Conservation (phyloP, 345 rosid genomes). For the Crucihimalaya himalaica region DNA sequence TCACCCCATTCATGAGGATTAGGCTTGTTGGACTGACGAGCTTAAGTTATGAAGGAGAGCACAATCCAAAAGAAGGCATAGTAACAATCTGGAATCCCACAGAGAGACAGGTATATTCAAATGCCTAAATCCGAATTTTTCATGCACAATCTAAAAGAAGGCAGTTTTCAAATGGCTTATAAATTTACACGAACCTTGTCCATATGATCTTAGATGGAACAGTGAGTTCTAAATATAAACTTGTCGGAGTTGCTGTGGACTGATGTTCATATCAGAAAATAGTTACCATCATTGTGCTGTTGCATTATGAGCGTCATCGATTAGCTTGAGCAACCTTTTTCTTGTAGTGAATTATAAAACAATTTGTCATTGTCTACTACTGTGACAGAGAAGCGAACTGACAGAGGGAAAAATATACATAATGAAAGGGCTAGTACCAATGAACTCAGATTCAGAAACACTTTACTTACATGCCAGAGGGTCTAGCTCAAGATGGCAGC, state of each 20-base stretch:
- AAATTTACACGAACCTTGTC: constrained; percentile 6
- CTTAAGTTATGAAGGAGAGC: constrained; percentile 41
- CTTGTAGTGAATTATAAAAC: constrained; percentile 7
- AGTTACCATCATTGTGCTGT: constrained; percentile 2
- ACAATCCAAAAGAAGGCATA: constrained; percentile 61
- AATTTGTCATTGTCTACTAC: constrained; percentile 11
- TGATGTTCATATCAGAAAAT: constrained; percentile 6
- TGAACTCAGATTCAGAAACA: constrained; percentile 57
- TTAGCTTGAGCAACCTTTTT: constrained; percentile 15
- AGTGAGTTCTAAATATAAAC: background rate
- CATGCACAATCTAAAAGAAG: background rate
- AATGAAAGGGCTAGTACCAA: constrained; percentile 66
- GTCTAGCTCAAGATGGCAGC: constrained; percentile 62
- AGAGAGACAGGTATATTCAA: constrained; percentile 65
- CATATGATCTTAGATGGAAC: constrained; percentile 6
- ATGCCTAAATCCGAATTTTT: constrained; percentile 11
- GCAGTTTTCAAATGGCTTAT: constrained; percentile 4
- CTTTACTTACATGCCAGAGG: constrained; percentile 89
- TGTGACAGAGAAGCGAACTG: constrained; percentile 65
- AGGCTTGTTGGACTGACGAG: constrained; percentile 75
- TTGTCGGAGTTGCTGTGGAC: background rate
- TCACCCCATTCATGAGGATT: constrained; percentile 83
- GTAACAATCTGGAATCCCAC: constrained; percentile 95
- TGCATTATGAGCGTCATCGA: background rate
- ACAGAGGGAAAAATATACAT: constrained; percentile 83